Conservation (phyloP, 2,329 filamentous ascomycete species). For the Aspergillus quadrilineatus region DNA sequence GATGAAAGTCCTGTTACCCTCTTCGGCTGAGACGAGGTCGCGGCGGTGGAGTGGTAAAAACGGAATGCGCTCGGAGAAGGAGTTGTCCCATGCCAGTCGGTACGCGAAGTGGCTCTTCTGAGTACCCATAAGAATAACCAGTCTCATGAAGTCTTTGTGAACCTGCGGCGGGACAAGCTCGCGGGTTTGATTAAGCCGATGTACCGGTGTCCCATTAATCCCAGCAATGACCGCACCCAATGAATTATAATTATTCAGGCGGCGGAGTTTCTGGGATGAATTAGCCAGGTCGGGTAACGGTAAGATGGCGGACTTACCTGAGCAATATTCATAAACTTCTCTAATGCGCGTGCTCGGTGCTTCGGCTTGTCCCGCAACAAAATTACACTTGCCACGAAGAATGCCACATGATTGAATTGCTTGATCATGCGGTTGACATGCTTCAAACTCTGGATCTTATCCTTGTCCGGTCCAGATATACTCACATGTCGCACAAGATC, state of each 20-base stretch:
- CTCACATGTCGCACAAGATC: slow-evolving; percentile 92
- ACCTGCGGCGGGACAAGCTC: slow-evolving; percentile 69
- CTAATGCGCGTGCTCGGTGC: slow-evolving; percentile 83
- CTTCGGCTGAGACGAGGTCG: slow-evolving; percentile 87
- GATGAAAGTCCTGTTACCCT: slow-evolving; percentile 87
- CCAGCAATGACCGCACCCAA: slow-evolving; percentile 92
- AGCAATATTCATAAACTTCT: slow-evolving; percentile 94
- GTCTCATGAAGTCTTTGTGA: slow-evolving; percentile 80
- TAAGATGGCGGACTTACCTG: slow-evolving; percentile 36
- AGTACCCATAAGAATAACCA: slow-evolving; percentile 89
- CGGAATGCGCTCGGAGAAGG: slow-evolving; percentile 82
- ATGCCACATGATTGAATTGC: slow-evolving; percentile 84
- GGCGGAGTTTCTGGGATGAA: slow-evolving; percentile 65
- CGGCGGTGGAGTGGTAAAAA: slow-evolving; percentile 87
- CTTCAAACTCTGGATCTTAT: slow-evolving; percentile 68
- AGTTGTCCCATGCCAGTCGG: slow-evolving; percentile 96
- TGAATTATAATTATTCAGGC: slow-evolving; percentile 95
- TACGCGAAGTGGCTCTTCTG: slow-evolving; percentile 93
- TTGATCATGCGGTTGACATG: slow-evolving; percentile 94
- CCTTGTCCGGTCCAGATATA: slow-evolving; percentile 54
- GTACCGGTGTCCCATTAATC: slow-evolving; percentile 82
- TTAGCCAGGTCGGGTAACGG: not conserved
- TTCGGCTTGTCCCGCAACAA: slow-evolving; percentile 93
- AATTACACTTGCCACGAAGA: slow-evolving; percentile 79
- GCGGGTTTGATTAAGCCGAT: slow-evolving; percentile 77